Evolutionary conservation across 2,329 filamentous ascomycete species (phyloP).

Genomic region (Aureobasidium sp.): DNA sequence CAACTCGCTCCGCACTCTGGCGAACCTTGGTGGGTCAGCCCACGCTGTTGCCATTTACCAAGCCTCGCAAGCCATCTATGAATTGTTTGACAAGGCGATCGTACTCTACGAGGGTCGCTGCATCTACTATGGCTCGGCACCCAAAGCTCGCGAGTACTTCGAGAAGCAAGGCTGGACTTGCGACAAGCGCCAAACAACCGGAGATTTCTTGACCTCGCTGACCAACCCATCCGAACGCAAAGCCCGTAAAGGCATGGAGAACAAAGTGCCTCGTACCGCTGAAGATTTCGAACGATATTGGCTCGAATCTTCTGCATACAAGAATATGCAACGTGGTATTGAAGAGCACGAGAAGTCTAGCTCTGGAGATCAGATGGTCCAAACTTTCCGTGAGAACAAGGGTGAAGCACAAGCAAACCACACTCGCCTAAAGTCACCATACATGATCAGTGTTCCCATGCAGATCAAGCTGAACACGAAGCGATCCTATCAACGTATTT

Average conservation of each 20-base stretch:
- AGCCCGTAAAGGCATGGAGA: conserved; percentile 52
- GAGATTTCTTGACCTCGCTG: conserved; percentile 63
- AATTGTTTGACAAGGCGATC: conserved; percentile 66
- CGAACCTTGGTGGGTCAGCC: conserved; percentile 44
- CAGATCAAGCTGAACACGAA: conserved; percentile 48
- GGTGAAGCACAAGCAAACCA: conserved; percentile 41
- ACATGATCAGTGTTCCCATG: conserved; percentile 50
- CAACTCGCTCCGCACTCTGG: conserved; percentile 44
- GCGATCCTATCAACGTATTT: conserved; percentile 47
- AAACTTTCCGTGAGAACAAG: conserved; percentile 42
- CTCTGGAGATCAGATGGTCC: conserved; percentile 39
- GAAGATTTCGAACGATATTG: conserved; percentile 57
- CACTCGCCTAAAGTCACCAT: conserved; percentile 48
- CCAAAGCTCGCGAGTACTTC: conserved; percentile 57
- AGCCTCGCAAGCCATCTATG: conserved; percentile 46
- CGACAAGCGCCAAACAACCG: conserved; percentile 59
- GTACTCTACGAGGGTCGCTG: conserved; percentile 71
- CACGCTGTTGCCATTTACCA: conserved; percentile 55
- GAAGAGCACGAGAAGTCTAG: conserved; percentile 42
- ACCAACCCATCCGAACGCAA: conserved; percentile 58
- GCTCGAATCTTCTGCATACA: conserved; percentile 47
- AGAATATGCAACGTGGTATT: conserved; percentile 42
- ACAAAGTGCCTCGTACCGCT: conserved; percentile 57
- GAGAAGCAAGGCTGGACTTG: conserved; percentile 62
- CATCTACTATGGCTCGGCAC: conserved; percentile 65